Conservation (phyloP, 306 rosid species). For the Abrus precatorius region DNA sequence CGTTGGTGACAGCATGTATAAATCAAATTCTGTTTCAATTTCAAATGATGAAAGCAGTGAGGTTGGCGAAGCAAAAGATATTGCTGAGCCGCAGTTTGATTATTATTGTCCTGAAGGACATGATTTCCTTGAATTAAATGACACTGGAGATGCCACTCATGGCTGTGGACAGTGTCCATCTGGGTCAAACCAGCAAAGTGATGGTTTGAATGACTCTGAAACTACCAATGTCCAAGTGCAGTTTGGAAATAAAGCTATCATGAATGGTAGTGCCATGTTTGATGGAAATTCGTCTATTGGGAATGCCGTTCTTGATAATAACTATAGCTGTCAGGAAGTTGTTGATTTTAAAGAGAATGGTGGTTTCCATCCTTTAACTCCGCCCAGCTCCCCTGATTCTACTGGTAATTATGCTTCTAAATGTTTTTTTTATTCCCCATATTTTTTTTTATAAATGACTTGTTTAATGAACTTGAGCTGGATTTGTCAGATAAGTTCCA, state of each 20-base stretch:
- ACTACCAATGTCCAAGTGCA: slow-evolving; percentile 31
- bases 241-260: neutral
- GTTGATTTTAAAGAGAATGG: slow-evolving; percentile 43
- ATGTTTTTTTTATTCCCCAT: neutral
- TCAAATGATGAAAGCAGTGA: slow-evolving; percentile 19
- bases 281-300: slow-evolving; percentile 38
- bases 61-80: slow-evolving; percentile 40
- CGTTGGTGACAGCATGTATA: slow-evolving; percentile 38
- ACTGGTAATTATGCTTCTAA: slow-evolving; percentile 59
- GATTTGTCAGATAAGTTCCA: slow-evolving; percentile 53
- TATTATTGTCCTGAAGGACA: slow-evolving; percentile 22
- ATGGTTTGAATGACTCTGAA: slow-evolving; percentile 23
- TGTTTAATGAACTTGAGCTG: slow-evolving; percentile 43
- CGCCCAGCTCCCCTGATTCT: slow-evolving; percentile 66
- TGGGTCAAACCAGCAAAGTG: slow-evolving; percentile 33
- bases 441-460: neutral
- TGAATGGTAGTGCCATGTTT: neutral
- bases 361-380: slow-evolving; percentile 62
- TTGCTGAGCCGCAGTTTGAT: slow-evolving; percentile 33
- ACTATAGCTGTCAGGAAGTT: neutral
- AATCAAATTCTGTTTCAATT: slow-evolving; percentile 20
- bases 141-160: slow-evolving; percentile 39
- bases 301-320: slow-evolving; percentile 33
- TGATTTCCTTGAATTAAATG: slow-evolving; percentile 37
- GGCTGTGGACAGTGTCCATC: slow-evolving; percentile 13